Conservation (phyloP, 176 grass and related monocot species). For the Raddia distichophylla region DNA sequence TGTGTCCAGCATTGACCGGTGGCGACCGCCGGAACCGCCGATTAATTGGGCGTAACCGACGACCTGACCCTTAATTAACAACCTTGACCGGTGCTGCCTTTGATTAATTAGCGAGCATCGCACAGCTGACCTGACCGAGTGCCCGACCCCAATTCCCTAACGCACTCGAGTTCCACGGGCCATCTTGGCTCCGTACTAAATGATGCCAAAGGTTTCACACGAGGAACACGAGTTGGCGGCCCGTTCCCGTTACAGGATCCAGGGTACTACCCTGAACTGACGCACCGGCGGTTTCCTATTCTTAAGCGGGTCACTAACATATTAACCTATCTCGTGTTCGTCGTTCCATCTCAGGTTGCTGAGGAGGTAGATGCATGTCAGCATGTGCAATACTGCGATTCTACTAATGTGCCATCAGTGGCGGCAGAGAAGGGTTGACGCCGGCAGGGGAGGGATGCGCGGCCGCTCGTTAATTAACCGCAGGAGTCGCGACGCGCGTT, state of each 20-base stretch:
- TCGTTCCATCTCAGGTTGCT: neutral
- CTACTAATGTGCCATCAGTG: neutral
- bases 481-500: slow-evolving; percentile 24
- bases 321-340: slow-evolving; percentile 4
- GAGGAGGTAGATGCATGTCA: neutral
- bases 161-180: neutral
- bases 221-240: slow-evolving; percentile 1
- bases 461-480: slow-evolving; percentile 5
- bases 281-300: neutral
- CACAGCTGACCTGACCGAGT: neutral
- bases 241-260: neutral
- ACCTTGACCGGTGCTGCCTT: neutral
- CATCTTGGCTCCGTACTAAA: neutral
- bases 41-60: neutral
- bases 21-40: neutral
- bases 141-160: neutral
- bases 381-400: no score
- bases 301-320: neutral
- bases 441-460: neutral
- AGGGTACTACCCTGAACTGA: neutral
- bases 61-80: slow-evolving; percentile 6
- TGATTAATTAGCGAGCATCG: slow-evolving; percentile 12
- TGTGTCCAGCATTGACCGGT: slow-evolving; percentile 37
- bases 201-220: neutral
- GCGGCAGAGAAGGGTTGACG: neutral